Base-by-base conservation (phyloP, 2,329 filamentous ascomycete species). In the Claviceps lovelessii region DNA sequence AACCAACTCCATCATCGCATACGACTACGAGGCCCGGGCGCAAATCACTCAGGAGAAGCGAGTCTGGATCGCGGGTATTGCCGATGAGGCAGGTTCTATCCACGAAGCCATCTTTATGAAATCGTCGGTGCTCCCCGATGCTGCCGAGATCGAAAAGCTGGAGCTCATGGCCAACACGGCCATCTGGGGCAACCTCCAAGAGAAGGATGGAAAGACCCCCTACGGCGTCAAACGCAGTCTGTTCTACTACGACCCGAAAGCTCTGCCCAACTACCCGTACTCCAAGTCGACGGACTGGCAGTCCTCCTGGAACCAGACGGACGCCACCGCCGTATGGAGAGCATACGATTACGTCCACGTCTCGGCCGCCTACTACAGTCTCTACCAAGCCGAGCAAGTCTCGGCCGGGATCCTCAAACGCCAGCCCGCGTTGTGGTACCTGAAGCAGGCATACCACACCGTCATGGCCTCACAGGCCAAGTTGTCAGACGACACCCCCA, bases 331-430 rank as follows among this genome's bases (percentile, higher is more conserved):
- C 0, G 70, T 73, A 0, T 71, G 75, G 23, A 70, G 80, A 2
- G 77, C 78, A 0, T 83, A 83, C 58, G 72, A 83, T 58, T 83
- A 83, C 57, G 74, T 82, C 2, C 78, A 82, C 57, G 74, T 79
- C 0, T 67, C 73, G 0, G 77, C 74, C 0, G 68, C 74, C 0
- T 82, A 82, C 61, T 83, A 78, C 78, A 68, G 76, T 0, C 61
- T 83, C 48, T 83, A 83, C 57, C 73, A 77, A 2, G 74, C 75
- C 11, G 78, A 73, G 0, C 65, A 77, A 31, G 70, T 71, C 5
- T 75, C 77, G 54, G 75, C 77, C 0, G 65, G 67, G 0, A 60
- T 77, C 1, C 61, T 74, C 2, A 70, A 66, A 0, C 61, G 64
- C 13, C 65, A 73, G 13, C 65, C 65, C 2, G 78, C 76, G 73